These are phyloP conservation scores for Lichenothelia convexa DNA, from an alignment of 495 filamentous ascomycete species.

Conservation along the genomic window DNA sequence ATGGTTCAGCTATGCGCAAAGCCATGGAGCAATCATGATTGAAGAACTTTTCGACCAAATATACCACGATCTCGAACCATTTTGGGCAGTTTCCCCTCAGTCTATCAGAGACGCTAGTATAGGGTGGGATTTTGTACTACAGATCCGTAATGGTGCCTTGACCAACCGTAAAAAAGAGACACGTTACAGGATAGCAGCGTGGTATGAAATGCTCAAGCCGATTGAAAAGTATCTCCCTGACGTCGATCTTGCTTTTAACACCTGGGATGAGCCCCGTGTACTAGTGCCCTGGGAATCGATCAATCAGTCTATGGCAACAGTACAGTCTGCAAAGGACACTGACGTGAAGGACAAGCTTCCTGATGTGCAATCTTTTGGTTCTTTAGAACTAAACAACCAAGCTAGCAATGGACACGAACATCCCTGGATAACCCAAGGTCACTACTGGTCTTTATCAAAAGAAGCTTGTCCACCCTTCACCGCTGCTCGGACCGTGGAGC, in stretches of 20 bases:
- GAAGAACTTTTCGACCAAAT: conserved; percentile 26
- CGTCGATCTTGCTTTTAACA: conserved; percentile 19
- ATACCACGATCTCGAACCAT: conserved; percentile 20
- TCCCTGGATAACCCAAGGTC: conserved; percentile 11
- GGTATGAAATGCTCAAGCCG: conserved; percentile 12
- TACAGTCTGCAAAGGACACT: too few relatives aligned
- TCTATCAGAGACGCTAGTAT: conserved; percentile 16
- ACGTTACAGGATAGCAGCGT: conserved; percentile 16
- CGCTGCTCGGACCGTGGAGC: conserved; percentile 11
- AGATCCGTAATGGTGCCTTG: conserved; percentile 15
- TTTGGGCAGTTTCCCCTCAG: conserved; percentile 19
- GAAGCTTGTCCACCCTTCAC: conserved; percentile 17
- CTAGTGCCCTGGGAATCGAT: conserved; percentile 21
- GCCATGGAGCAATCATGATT: conserved; percentile 15
- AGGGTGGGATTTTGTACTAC: conserved; percentile 10
- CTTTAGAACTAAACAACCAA: too few relatives aligned
- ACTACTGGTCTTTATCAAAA: conserved; percentile 16
- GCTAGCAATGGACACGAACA: too few relatives aligned
- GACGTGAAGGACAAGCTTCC: too few relatives aligned
- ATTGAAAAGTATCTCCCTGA: conserved; percentile 17
- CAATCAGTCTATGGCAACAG: conserved; percentile 12
- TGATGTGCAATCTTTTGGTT: too few relatives aligned
- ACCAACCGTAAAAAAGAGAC: conserved; percentile 8
- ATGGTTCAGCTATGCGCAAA: conserved; percentile 19
- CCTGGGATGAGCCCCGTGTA: conserved; percentile 18